A percentile compares a stretch with the other conserved stretches of the same genome.
These are phyloP conservation scores for Verticillium alfalfae DNA, from an alignment of 2,329 filamentous ascomycete species.

Conservation along the genomic window DNA sequence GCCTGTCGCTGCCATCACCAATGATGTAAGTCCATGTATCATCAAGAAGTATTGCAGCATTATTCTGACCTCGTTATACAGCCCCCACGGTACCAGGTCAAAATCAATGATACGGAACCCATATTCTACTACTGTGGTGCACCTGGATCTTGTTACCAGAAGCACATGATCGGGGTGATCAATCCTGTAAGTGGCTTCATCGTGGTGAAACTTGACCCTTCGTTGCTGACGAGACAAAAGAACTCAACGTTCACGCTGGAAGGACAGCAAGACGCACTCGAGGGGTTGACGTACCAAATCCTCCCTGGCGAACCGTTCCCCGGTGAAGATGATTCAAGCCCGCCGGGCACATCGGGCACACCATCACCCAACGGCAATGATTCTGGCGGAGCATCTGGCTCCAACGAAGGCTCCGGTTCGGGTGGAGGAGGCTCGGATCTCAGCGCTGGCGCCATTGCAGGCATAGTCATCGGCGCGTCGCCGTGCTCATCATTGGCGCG, in stretches of 20 bases:
- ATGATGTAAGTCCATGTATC: conserved; percentile 29
- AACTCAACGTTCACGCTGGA: conserved; percentile 43
- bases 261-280: conserved; percentile 39
- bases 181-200: conserved; percentile 49
- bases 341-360: not conserved
- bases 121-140: conserved; percentile 69
- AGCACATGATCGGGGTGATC: conserved; percentile 71
- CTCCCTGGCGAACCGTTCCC: conserved; percentile 52
- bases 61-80: conserved; percentile 27
- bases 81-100: conserved; percentile 34
- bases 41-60: conserved; percentile 6
- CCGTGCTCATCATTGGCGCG: conserved; percentile 35
- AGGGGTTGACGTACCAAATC: conserved; percentile 45
- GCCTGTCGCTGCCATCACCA: conserved; percentile 36
- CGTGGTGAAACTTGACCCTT: not conserved
- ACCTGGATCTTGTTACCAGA: conserved; percentile 55
- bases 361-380: not conserved
- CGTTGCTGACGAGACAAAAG: conserved; percentile 12
- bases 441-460: conserved; percentile 48
- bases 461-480: conserved; percentile 50
- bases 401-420: not conserved
- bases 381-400: not conserved
- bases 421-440: conserved; percentile 8
- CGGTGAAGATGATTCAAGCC: conserved; percentile 30
- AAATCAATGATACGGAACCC: conserved; percentile 56